phyloP scores from a whole-genome alignment of 2,329 filamentous ascomycete species.

The Byssoonygena ceratinophila region DNA sequence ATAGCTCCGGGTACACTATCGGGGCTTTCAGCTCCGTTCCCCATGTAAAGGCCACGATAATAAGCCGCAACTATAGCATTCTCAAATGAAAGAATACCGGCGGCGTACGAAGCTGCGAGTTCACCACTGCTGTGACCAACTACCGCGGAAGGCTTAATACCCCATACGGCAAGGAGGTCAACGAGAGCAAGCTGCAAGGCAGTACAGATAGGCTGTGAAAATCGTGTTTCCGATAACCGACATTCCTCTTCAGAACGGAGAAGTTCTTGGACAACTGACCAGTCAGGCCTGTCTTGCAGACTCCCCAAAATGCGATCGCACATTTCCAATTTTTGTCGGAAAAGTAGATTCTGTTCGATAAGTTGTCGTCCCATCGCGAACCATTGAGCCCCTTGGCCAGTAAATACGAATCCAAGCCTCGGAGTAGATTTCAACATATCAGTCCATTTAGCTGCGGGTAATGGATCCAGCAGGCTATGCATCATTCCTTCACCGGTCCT shows the following conservation, averaged over 20 bases:
- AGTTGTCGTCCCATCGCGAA: conserved; percentile 4
- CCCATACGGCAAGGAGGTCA: conserved; percentile 26
- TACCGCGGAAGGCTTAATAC: conserved; percentile 22
- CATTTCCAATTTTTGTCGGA: neutral
- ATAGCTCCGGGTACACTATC: conserved; percentile 10
- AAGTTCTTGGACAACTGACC: neutral
- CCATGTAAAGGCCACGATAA: conserved; percentile 25
- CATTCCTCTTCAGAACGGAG: neutral
- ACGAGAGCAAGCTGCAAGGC: conserved; percentile 29
- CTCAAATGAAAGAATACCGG: conserved; percentile 27
- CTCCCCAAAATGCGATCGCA: neutral
- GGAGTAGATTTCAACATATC: conserved; percentile 15
- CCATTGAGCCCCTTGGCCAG: conserved; percentile 18
- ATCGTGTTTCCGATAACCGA: conserved; percentile 6
- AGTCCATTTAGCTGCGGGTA: conserved; percentile 24
- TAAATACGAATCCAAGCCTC: conserved; percentile 13
- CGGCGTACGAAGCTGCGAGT: conserved; percentile 30
- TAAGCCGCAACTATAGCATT: conserved; percentile 24
- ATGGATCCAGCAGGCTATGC: conserved; percentile 33
- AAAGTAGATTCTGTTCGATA: neutral
- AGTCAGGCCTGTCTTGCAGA: neutral
- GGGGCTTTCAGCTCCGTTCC: neutral
- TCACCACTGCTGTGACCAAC: conserved; percentile 33
- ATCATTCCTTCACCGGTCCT: conserved; percentile 1
- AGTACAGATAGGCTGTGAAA: conserved; percentile 12